These are phyloP conservation scores for Mantamonas sphyraenae DNA, from an alignment of 78 protist genomes.

Conservation along the genomic window DNA sequence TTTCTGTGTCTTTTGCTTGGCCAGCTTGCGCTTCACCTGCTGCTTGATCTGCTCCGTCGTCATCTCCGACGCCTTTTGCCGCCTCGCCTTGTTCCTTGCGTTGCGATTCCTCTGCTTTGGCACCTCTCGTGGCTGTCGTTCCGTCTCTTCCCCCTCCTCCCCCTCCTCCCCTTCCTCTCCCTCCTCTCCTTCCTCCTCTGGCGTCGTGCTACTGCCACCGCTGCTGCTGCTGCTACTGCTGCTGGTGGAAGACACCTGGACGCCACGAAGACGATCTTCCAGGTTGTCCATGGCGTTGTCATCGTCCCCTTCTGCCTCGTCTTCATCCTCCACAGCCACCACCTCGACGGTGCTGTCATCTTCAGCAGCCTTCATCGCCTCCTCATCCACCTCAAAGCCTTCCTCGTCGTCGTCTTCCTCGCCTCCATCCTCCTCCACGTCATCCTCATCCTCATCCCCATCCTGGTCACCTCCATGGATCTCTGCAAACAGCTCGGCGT, in stretches of 20 bases:
- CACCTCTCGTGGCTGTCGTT: background rate
- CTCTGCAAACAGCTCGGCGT: background rate
- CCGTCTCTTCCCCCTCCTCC: background rate
- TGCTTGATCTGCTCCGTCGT: slow-evolving; percentile 1
- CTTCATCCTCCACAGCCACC: background rate
- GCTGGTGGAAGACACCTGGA: background rate
- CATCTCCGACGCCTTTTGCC: no score
- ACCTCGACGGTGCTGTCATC: background rate
- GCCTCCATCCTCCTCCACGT: background rate
- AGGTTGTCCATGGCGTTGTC: background rate
- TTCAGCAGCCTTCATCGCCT: background rate
- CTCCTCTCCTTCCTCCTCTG: no score
- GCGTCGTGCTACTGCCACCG: no score
- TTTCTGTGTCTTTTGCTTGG: background rate
- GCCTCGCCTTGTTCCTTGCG: background rate
- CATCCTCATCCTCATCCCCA: background rate
- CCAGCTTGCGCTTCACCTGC: background rate
- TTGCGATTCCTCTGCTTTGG: background rate
- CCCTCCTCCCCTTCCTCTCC: background rate
- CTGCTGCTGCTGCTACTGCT: no score
- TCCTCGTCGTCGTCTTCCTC: slow-evolving; percentile 13
- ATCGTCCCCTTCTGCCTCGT: background rate
- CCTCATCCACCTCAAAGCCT: background rate
- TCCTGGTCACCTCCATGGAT: background rate
- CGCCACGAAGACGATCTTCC: background rate